Conservation (phyloP, 495 filamentous ascomycete species). For the Xylaria acuta region DNA sequence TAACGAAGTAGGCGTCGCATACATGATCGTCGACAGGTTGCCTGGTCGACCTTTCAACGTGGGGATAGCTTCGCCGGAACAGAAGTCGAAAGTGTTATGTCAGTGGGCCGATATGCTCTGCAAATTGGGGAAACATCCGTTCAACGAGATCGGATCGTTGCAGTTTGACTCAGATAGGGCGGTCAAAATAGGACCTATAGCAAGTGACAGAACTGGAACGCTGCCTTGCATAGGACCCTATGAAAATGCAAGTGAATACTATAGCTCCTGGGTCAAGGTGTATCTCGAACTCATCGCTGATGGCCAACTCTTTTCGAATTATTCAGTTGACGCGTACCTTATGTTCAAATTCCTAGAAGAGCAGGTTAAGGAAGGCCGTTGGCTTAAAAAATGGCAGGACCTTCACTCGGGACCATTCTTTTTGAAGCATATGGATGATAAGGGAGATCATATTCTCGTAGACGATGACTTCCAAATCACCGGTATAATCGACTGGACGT, state of each 20-base stretch:
- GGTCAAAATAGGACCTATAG: neutral
- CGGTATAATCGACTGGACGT: conserved; percentile 2
- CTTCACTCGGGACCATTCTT: neutral
- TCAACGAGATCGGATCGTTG: neutral
- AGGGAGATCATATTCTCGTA: neutral
- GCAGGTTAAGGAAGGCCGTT: neutral
- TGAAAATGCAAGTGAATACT: neutral
- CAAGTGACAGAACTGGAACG: neutral
- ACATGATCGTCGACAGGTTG: neutral
- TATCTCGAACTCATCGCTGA: neutral
- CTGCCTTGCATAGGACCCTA: neutral
- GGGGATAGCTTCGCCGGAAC: neutral
- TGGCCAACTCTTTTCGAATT: neutral
- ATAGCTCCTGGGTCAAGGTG: neutral
- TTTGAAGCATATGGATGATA: neutral
- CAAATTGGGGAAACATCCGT: neutral
- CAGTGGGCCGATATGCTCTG: neutral
- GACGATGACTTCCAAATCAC: conserved; percentile 2
- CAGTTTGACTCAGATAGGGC: neutral
- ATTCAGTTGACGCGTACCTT: neutral
- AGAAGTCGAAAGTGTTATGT: neutral
- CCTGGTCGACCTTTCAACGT: neutral
- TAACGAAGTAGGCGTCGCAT: neutral
- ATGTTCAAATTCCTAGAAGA: neutral
- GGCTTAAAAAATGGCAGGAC: neutral